phyloP scores from a whole-genome alignment of 306 rosid genomes.

The Cucurbita moschata region DNA sequence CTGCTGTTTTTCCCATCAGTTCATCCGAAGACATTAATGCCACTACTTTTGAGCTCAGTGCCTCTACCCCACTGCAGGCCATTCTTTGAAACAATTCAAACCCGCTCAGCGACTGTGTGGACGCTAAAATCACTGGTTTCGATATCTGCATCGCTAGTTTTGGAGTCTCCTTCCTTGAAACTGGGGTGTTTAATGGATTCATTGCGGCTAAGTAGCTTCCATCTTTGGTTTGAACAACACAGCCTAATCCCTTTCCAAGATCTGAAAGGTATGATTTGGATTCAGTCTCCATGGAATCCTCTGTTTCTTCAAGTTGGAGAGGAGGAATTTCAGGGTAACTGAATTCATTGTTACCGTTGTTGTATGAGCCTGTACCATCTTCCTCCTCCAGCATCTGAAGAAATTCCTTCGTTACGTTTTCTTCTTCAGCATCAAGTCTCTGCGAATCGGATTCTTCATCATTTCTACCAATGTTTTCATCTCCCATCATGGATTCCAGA shows the following conservation, averaged over 20 bases:
- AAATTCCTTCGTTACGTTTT: conserved; percentile 75
- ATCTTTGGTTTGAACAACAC: conserved; percentile 68
- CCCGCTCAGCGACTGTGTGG: conserved; percentile 38
- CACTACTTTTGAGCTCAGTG: conserved; percentile 42
- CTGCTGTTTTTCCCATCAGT: conserved; percentile 76
- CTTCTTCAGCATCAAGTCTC: conserved; percentile 70
- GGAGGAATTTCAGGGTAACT: conserved; percentile 30
- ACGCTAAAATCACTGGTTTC: conserved; percentile 42
- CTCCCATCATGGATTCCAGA: conserved; percentile 74
- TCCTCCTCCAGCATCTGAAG: conserved; percentile 86
- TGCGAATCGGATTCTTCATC: conserved; percentile 45
- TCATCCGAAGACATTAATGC: conserved; percentile 66
- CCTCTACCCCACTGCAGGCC: conserved; percentile 53
- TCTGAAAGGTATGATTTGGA: conserved; percentile 62
- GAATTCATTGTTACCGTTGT: conserved; percentile 6
- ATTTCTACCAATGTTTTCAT: conserved; percentile 15
- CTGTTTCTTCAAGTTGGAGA: conserved; percentile 31
- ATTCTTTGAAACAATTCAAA: conserved; percentile 68
- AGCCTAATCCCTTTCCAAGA: conserved; percentile 81
- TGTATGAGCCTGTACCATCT: conserved; percentile 16
- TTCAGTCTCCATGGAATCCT: conserved; percentile 26
- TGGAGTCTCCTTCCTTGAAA: conserved; percentile 44
- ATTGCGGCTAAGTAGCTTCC: conserved; percentile 78
- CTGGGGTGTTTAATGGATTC: conserved; percentile 52
- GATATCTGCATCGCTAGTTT: conserved; percentile 91